Evolutionary conservation across 352 stramenopile species (phyloP).

Genomic region (Phytophthora aleatoria): DNA sequence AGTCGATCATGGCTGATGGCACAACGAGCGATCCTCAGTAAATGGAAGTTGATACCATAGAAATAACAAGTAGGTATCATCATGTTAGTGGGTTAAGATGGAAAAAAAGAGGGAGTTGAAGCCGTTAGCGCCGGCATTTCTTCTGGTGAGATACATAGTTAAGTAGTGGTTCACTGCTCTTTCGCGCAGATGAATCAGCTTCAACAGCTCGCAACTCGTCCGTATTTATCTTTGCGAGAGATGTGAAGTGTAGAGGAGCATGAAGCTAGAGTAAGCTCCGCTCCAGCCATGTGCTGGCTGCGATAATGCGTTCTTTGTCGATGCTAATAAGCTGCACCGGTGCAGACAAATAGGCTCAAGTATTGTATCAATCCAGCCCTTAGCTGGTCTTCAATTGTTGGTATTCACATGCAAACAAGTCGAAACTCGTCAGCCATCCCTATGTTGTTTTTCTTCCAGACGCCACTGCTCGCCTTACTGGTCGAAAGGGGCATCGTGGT

Average conservation of each 20-base stretch:
- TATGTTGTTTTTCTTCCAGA: slow-evolving; percentile 25
- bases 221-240: slow-evolving; percentile 1
- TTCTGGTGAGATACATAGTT: no score
- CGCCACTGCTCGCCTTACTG: slow-evolving; percentile 37
- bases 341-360: background rate
- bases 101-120: slow-evolving; percentile 11
- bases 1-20: slow-evolving; percentile 50
- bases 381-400: slow-evolving; percentile 21
- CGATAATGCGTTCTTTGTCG: background rate
- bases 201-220: slow-evolving; percentile 1
- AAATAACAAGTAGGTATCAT: slow-evolving; percentile 25
- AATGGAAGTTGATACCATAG: slow-evolving; percentile 17
- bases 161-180: slow-evolving; percentile 4
- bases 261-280: slow-evolving; percentile 1
- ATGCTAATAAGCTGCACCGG: background rate
- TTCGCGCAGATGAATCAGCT: slow-evolving; percentile 17
- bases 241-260: slow-evolving; percentile 1
- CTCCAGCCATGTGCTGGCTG: background rate
- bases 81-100: slow-evolving; percentile 17
- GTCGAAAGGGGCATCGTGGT: slow-evolving; percentile 60
- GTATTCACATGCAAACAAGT: slow-evolving; percentile 42
- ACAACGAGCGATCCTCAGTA: slow-evolving; percentile 29
- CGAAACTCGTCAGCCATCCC: slow-evolving; percentile 27
- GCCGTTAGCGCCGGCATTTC: background rate
- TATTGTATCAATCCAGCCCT: slow-evolving; percentile 8